Evolutionary conservation across 2,329 filamentous ascomycete species (phyloP), one percentile per base, ranked within the genome.

Genomic region (Apiospora pterosperma): DNA sequence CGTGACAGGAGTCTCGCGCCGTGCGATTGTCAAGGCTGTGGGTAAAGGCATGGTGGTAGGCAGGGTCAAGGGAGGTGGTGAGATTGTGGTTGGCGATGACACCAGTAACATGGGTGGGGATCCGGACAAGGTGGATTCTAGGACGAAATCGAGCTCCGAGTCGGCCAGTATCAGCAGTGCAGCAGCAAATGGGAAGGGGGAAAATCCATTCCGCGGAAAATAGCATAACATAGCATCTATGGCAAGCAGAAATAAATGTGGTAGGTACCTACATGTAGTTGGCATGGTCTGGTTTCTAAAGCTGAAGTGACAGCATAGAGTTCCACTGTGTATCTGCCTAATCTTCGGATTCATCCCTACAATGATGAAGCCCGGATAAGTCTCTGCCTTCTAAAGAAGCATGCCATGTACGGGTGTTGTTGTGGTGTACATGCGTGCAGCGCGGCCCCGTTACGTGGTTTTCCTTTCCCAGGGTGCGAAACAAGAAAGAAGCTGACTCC

Each of bases 11-110:
- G 96, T 99, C 1, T 97, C 92, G 63, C 85, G 96, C 48, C 88
- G 90, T 67, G 96, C 96, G 0, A 88, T 99, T 52, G 86, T 99
- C 75, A 99, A 97, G 82, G 92, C 91, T 48, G 96, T 98, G 1
- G 96, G 94, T 23, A 97, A 97, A 81, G 93, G 96, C 44, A 98
- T 99, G 96, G 90, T 96, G 0, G 89, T 96, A 5, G 92, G 92
- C 39, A 89, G 88, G 69, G 92, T 95, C 65, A 90, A 89, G 41
- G 91, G 90, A 5, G 88, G 91, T 2, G 86, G 92, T 69, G 83
- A 93, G 23, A 84, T 95, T 60, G 89, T 94, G 23, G 91, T 91
- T 1, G 90, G 89, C 23, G 87, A 85, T 10, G 88, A 87, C 59
- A 64, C 58, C 58, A 60, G 58, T 28, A 23, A 8, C 34, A 58